Conservation (phyloP, 1,284 basidiomycete genomes). For the Ganoderma meredithae region DNA sequence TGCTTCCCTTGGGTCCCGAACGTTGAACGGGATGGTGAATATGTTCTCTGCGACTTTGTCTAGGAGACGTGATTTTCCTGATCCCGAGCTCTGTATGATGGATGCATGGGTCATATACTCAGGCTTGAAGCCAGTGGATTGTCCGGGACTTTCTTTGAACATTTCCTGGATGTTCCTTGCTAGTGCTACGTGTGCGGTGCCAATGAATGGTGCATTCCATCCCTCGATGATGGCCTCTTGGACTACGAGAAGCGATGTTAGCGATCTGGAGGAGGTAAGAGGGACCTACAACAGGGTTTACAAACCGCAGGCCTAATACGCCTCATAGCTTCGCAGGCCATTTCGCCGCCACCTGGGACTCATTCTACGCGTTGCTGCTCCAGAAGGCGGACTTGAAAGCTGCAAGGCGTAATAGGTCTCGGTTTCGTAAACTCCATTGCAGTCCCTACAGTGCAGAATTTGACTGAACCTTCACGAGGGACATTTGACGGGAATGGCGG, state of each 20-base stretch:
- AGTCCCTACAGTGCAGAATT: not conserved
- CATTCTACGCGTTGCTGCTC: too few species aligned
- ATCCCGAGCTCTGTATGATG: constrained; percentile 23
- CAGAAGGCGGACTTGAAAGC: too few species aligned
- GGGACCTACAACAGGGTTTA: too few species aligned
- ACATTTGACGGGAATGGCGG: not conserved
- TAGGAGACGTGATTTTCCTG: constrained; percentile 56
- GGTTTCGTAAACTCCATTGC: too few species aligned
- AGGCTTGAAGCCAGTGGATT: too few species aligned
- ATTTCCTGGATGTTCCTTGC: not conserved
- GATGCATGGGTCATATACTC: constrained; percentile 26
- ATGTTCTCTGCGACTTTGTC: constrained; percentile 55
- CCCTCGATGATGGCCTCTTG: not conserved
- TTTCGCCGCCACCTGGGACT: too few species aligned
- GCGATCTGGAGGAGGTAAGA: not conserved
- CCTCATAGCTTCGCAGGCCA: too few species aligned
- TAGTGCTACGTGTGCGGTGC: not conserved
- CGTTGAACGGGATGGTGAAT: constrained; percentile 47
- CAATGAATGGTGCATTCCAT: not conserved
- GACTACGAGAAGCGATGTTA: not conserved
- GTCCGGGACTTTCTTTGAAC: not conserved
- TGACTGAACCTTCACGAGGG: not conserved
- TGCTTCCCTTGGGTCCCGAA: constrained; percentile 18
- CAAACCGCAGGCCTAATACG: too few species aligned
- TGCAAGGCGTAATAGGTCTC: too few species aligned